A percentile compares a stretch with the other conserved stretches of the same genome.
Conservation (phyloP, 768 basidiomycete species). For the Amanita pallidorosea region DNA sequence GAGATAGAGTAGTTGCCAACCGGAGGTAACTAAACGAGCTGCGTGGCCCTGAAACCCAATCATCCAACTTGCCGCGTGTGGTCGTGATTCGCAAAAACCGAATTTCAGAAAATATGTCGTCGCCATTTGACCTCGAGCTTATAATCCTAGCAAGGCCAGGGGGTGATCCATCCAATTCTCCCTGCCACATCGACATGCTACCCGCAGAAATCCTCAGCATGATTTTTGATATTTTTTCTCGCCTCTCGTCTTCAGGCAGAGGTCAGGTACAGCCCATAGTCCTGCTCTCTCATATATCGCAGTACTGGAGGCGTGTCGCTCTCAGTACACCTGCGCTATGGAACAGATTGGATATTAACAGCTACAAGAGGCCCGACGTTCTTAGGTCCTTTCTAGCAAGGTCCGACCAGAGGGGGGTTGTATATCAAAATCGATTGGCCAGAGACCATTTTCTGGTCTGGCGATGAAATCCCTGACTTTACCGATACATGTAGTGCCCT, state of each 20-base stretch:
- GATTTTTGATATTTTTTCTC: constrained; percentile 4
- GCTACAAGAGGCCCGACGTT: background rate
- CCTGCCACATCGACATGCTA: constrained; percentile 4
- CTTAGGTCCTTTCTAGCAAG: constrained; percentile 3
- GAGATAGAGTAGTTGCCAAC: constrained; percentile 6
- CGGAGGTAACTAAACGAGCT: background rate
- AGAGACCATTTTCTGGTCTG: constrained; percentile 5
- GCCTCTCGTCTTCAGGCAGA: constrained; percentile 4
- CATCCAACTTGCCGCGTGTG: background rate
- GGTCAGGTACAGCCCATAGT: constrained; percentile 28
- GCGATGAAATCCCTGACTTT: constrained; percentile 4
- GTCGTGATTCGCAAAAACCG: background rate
- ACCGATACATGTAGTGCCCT: constrained; percentile 1
- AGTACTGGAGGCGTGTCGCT: constrained; percentile 43
- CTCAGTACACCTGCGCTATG: constrained; percentile 38
- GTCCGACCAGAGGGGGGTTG: background rate
- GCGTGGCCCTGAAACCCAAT: background rate
- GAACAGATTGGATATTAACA: constrained; percentile 10
- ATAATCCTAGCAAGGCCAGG: background rate
- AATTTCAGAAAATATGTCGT: constrained; percentile 3
- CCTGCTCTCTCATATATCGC: constrained; percentile 35
- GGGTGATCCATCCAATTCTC: background rate
- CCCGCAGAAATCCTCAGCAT: constrained; percentile 6
- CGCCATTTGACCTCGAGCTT: constrained; percentile 4
- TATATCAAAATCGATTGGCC: constrained; percentile 2